Evolutionary conservation across 1,284 basidiomycete species (phyloP).

Genomic region (Austroboletus niveus): DNA sequence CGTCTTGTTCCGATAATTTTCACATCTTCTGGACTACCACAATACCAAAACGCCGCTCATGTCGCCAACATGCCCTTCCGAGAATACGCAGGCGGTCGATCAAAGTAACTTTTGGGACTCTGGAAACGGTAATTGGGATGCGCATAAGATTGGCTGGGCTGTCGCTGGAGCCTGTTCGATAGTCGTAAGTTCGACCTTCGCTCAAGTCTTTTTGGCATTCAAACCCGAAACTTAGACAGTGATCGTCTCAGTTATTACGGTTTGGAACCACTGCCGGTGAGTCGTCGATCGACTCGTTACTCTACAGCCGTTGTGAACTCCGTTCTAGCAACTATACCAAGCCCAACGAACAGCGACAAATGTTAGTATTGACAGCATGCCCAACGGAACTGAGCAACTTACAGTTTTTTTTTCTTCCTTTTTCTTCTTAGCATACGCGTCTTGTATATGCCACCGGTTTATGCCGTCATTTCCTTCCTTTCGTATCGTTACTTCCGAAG

Average conservation of each 20-base stretch:
- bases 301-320: neutral
- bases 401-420: neutral
- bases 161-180: constrained; percentile 64
- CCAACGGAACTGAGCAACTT: neutral
- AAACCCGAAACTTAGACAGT: constrained; percentile 45
- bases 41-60: constrained; percentile 11
- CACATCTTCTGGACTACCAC: neutral
- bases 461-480: constrained; percentile 85
- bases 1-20: neutral
- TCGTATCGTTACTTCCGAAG: constrained; percentile 82
- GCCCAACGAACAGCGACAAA: constrained; percentile 70
- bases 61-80: constrained; percentile 45
- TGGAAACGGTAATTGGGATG: constrained; percentile 53
- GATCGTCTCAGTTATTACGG: constrained; percentile 53
- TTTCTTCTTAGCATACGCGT: constrained; percentile 48
- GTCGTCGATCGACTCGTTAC: constrained; percentile 18
- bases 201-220: too few species aligned
- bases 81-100: constrained; percentile 50
- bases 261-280: constrained; percentile 61
- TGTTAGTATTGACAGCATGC: constrained; percentile 46
- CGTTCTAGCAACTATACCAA: constrained; percentile 60
- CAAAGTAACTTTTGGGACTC: constrained; percentile 61
- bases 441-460: constrained; percentile 78
- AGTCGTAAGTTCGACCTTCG: constrained; percentile 44
- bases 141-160: constrained; percentile 72